Evolutionary conservation across 1,284 basidiomycete genomes (phyloP), one percentile per base, ranked within the genome.

Genomic region (Mycena sp.): DNA sequence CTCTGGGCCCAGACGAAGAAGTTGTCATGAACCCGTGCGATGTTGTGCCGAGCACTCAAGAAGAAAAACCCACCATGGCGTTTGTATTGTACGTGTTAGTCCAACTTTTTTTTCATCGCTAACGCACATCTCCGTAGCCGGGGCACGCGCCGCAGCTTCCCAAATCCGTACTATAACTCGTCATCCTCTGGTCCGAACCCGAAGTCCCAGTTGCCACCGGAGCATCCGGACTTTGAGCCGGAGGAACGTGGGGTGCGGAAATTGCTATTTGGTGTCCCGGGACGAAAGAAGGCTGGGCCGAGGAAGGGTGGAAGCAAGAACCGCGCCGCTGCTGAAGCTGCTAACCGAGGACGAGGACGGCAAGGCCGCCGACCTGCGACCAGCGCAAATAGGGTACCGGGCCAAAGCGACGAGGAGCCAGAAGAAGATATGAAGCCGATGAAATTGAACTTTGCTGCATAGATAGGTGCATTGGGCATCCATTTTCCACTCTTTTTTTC

Each of bases 61-160:
- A 64, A 23, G 84, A 86, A 71, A 79, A 78, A 65, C 82, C 81
- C 0, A 85, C 80, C 3, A 76, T 86, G 49, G 79, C 82, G 40
- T 84, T 84, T 65, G 83, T 86, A 45, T 85, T 85, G 83, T 85
- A 67, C 56, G 80, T 79, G 4, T 41, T 17, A 38, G 17, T 37
- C 35, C 28, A 32, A 46, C 35, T 26, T n/a, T 48, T 45, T 40
- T 29, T 45, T 58, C 25, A n/a, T 51, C 16, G 29, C 35, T 37
- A 14, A 16, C 62, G 19, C 49, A 55, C 28, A 58, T 41, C 38
- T 61, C 38, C 16, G 48, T 59, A 81, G 80, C 75, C 81, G 81
- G 16, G 81, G 81, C 48, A 76, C 76, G 26, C 76, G 74, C 37
- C 70, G 73, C n/a, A 70, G 71, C 49, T 75, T 80, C 53, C 71